Base-by-base conservation (phyloP, 2,329 filamentous ascomycete species). In the Pseudogymnoascus verrucosus region DNA sequence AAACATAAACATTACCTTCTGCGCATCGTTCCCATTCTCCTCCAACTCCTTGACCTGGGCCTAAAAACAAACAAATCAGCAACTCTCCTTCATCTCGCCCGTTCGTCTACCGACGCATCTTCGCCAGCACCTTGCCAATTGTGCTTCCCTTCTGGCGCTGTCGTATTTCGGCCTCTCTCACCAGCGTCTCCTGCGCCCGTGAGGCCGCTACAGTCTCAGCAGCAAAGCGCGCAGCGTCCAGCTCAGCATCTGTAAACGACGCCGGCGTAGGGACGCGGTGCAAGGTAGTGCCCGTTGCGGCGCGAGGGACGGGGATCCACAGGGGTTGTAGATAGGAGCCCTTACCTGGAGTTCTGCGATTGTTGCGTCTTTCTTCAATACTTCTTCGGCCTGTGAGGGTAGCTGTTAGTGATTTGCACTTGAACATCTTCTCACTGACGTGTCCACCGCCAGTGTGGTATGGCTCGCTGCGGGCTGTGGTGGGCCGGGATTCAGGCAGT, bases 1-100 rank as follows among this genome's bases (percentile, higher is more conserved):
- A 10, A 12, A 39, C 23, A 40, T 61, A 7, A 28, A 40, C 59
- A 40, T 61, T 61, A 61, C 59, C 59, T 61, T 61, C 8, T 61
- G 12, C 19, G 34, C 59, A 61, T 61, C 59, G 59, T 40, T 61
- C n/a, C 59, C 59, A n/a, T 61, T 40, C 34, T 61, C 59, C 37
- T 61, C 59, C 16, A 61, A 61, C 34, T 61, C 59, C 37, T 40
- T 37, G 59, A 61, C 59, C n/a, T 40, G 34, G 3, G 34, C 59
- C 59, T 61, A 40, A 23, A 39, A 36, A 23, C 54, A 36, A 21
- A 37, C 7, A 39, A 34, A 34, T 61, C 59, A 61, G 59, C 28
- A 61, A 5, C 19, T 37, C 37, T n/a, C 26, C 59, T 37, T 19
- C 26, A 19, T 19, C 28, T 12, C n/a, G 11, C 26, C 7, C 23